phyloP scores from a whole-genome alignment of 257 asterid species.

The Nicotiana obtusifolia region DNA sequence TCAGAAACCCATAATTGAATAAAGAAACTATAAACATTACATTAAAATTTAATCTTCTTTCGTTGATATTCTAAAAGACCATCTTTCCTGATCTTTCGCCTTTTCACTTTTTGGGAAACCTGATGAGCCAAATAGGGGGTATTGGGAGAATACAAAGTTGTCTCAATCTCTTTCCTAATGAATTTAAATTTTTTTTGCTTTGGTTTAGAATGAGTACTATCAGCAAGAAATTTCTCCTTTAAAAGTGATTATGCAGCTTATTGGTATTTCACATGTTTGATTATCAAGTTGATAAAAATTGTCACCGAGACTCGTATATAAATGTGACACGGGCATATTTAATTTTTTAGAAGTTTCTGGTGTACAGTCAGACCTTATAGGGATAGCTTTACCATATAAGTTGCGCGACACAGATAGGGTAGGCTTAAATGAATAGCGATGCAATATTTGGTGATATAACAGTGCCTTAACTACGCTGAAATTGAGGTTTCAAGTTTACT shows the following conservation, averaged over 20 bases:
- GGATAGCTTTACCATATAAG: too few relatives aligned
- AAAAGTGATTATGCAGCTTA: slow-evolving; percentile 28
- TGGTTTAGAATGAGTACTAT: slow-evolving; percentile 36
- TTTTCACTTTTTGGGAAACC: slow-evolving; percentile 21
- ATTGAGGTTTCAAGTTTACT: too few relatives aligned
- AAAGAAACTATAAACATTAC: slow-evolving; percentile 13
- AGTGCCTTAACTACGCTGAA: too few relatives aligned
- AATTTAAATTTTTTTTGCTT: slow-evolving; percentile 60
- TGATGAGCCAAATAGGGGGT: slow-evolving; percentile 70
- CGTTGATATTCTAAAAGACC: slow-evolving; percentile 15
- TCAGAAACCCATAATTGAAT: background rate
- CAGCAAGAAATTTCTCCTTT: slow-evolving; percentile 54
- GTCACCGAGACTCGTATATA: too few relatives aligned
- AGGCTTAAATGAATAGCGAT: too few relatives aligned
- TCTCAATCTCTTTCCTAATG: slow-evolving; percentile 68
- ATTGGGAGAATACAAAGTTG: slow-evolving; percentile 33
- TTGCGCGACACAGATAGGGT: too few relatives aligned
- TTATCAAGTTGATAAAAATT: too few relatives aligned
- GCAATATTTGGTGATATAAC: too few relatives aligned
- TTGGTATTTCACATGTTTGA: too few relatives aligned
- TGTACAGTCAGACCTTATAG: too few relatives aligned
- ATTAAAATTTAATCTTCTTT: slow-evolving; percentile 33
- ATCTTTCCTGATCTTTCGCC: slow-evolving; percentile 22
- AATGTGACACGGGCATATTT: too few relatives aligned
- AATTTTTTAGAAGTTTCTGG: too few relatives aligned